Evolutionary conservation across 768 basidiomycete genomes (phyloP), one percentile per base, ranked within the genome.

Genomic region (Lactifluus volemus): DNA sequence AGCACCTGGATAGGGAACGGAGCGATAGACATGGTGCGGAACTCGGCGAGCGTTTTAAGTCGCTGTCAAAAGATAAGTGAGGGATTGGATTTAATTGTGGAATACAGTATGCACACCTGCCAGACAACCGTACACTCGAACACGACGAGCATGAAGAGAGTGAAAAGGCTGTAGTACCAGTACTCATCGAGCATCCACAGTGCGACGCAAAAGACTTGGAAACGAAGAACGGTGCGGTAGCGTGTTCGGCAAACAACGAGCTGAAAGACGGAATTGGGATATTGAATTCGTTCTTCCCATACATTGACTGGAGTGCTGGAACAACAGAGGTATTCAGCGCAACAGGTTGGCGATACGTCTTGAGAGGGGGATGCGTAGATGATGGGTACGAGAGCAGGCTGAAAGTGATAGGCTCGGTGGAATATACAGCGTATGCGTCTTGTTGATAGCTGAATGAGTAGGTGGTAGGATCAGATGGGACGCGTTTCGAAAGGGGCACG

Each of bases 141-240:
- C 64, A 97, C 88, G 50, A 99, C 76, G 39, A 99, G 79, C 97
- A 99, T 99, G 82, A 99, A 98, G 29, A 95, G 79, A 2, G 97
- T 98, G 76, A 99, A 99, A 44, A 99, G 73, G 58, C 89, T 89
- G 78, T 98, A 99, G 72, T 97, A 98, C 95, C 94, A 98, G 72
- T 98, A 99, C 71, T 98, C 97, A 68, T 99, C 97, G 68, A 99
- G 74, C 70, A 89, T 92, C 97, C 97, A 99, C 10, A 99, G 77
- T 0, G 91, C 93, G 1, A 98, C 97, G 65, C 97, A 98, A 75
- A 99, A 98, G 17, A 98, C 75, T 74, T 99, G 97, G 75, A 99
- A 99, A 99, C 97, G 73, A 99, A 99, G 81, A 99, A 99, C 0
- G 97, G 97, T 0, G 97, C 97, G 5, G 94, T 95, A 1, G 96